phyloP scores from a whole-genome alignment of 495 filamentous ascomycete species.

The Cercophora samala region DNA sequence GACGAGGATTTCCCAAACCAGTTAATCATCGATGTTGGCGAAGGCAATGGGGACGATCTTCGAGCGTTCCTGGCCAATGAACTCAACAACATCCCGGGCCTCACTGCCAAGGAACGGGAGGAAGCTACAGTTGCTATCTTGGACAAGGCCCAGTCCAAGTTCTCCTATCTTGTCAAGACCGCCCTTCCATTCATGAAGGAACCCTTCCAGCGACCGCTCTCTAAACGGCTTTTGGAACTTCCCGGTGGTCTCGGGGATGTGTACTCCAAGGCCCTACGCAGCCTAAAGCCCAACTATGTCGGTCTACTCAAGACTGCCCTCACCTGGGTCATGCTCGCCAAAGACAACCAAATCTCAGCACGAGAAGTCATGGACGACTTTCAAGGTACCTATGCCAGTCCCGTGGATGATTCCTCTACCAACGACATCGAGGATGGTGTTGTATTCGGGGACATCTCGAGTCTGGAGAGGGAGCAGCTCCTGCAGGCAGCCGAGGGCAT shows the following conservation, averaged over 20 bases:
- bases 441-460: conserved; percentile 13
- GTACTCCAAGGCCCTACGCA: conserved; percentile 22
- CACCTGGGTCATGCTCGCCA: conserved; percentile 23
- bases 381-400: conserved; percentile 20
- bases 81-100: conserved; percentile 19
- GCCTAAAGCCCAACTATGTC: conserved; percentile 29
- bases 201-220: conserved; percentile 26
- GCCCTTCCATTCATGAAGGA: conserved; percentile 29
- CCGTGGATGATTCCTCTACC: neutral
- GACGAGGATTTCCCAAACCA: neutral
- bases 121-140: conserved; percentile 21
- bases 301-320: conserved; percentile 27
- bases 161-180: conserved; percentile 21
- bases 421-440: neutral
- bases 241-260: conserved; percentile 23
- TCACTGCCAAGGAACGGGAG: conserved; percentile 22
- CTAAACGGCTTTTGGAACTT: conserved; percentile 20
- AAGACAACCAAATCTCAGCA: conserved; percentile 4
- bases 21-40: conserved; percentile 16
- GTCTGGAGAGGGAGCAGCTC: conserved; percentile 26
- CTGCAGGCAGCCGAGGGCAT: conserved; percentile 20
- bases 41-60: conserved; percentile 19
- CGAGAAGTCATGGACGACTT: conserved; percentile 31
- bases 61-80: conserved; percentile 10
- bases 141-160: conserved; percentile 21